Evolutionary conservation across 1,284 basidiomycete genomes (phyloP).

Genomic region (Ustilago shanxiensis): DNA sequence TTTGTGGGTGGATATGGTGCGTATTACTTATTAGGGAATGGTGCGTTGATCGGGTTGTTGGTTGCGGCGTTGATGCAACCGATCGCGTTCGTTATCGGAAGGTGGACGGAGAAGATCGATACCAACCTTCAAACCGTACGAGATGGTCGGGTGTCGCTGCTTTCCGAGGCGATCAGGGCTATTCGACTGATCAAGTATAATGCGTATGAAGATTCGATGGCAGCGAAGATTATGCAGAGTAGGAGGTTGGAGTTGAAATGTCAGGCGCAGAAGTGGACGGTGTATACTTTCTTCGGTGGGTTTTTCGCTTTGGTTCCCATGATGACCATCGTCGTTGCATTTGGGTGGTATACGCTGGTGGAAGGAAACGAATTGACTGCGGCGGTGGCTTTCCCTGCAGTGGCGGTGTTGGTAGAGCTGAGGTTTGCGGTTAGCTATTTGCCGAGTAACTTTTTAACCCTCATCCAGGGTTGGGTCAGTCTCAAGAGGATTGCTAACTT

Average conservation of each 20-base stretch:
- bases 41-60: constrained; percentile 36
- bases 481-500: constrained; percentile 83
- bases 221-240: constrained; percentile 26
- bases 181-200: constrained; percentile 59
- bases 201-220: constrained; percentile 51
- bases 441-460: constrained; percentile 33
- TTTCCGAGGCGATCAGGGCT: constrained; percentile 49
- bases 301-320: constrained; percentile 44
- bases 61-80: constrained; percentile 40
- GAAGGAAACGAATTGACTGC: constrained; percentile 39
- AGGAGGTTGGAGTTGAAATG: constrained; percentile 31
- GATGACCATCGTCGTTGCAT: constrained; percentile 45
- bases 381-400: constrained; percentile 44
- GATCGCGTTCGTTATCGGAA: constrained; percentile 29
- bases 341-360: constrained; percentile 45
- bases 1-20: constrained; percentile 39
- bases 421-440: constrained; percentile 40
- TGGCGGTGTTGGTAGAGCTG: constrained; percentile 44
- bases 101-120: constrained; percentile 34
- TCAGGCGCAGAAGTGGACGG: constrained; percentile 35
- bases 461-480: constrained; percentile 78
- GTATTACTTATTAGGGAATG: constrained; percentile 38
- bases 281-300: constrained; percentile 33
- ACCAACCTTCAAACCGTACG: constrained; percentile 38
- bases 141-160: constrained; percentile 42